Conservation (phyloP, 805 yeast species). For the Saccharomycopsis schoenii region DNA sequence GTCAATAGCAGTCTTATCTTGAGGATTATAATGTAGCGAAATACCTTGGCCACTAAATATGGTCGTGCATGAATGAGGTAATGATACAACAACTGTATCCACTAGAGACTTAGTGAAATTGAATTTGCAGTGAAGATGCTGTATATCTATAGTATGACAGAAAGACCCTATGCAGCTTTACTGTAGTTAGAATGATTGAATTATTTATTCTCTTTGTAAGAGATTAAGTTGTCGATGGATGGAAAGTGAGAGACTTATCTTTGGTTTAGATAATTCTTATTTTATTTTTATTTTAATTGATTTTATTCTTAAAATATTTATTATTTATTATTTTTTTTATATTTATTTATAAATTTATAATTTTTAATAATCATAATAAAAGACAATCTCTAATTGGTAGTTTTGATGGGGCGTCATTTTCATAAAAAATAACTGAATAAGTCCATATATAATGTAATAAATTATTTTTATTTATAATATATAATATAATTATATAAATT, state of each 20-base stretch:
- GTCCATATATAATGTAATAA: constrained; percentile 17
- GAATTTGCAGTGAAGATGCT: constrained; percentile 18
- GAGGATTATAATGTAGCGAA: constrained; percentile 23
- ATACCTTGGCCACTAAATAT: constrained; percentile 17
- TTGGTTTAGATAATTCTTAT: background rate
- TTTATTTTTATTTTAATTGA: background rate
- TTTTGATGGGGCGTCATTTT: constrained; percentile 23
- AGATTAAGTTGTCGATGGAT: constrained; percentile 4
- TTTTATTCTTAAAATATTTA: constrained; percentile 2
- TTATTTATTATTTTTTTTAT: background rate
- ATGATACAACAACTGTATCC: constrained; percentile 20
- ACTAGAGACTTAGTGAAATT: constrained; percentile 14
- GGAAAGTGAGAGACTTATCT: constrained; percentile 7
- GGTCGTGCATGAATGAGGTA: constrained; percentile 20
- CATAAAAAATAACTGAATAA: constrained; percentile 21
- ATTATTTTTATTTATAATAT: constrained; percentile 11
- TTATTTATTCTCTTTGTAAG: background rate
- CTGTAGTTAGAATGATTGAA: constrained; percentile 16
- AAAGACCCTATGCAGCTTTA: constrained; percentile 18
- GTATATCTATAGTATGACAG: constrained; percentile 17
- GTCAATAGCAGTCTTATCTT: constrained; percentile 22
- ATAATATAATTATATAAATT: constrained; percentile 15
- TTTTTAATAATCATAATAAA: background rate
- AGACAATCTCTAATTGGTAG: constrained; percentile 21
- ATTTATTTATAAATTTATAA: constrained; percentile 5